Evolutionary conservation across 73 alveolate genomes (phyloP), one percentile per base, ranked within the genome.

Genomic region (Blepharisma stoltei): DNA sequence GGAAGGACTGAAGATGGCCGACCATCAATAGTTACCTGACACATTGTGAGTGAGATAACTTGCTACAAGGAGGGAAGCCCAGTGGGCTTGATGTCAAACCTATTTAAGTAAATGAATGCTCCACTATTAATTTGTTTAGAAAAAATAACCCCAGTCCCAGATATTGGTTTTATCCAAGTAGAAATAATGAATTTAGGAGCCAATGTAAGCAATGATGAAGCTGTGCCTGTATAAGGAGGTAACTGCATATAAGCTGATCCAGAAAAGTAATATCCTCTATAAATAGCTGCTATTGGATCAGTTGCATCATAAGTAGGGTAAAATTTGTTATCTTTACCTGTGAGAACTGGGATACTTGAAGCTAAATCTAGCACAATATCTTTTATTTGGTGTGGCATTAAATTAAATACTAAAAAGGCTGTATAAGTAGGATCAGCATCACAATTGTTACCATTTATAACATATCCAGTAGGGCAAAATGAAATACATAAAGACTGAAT

Each of bases 231-330:
- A 25, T 60, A 14, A 8, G 73, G 73, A 60, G 73, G 73, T 18
- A 60, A 38, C 11, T 38, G 14, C 73, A 60, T 60, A 25, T 18
- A 60, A 0, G 73, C 14, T 14, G 73, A n/a, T 60, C 73, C 73
- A 8, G 37, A 14, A 25, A 60, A 60, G 23, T 60, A 60, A 60
- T 60, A 60, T 0, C 73, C 73, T 20, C 73, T n/a, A 60, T n/a
- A 9, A 60, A 14, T 60, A 38, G 73, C 73, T 38, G 23, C 23
- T 8, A 14, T 14, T 14, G 73, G 73, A 38, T 60, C 73, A 25
- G 37, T 60, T 8, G 48, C 14, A 14, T 60, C 48, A 8, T 14
- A 18, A 18, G 73, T 18, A 8, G 73, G 73, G 46, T 60, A 60
- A 60, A 60, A 60, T 14, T 8, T 25, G 2, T 4, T 14, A 60